phyloP scores from a whole-genome alignment of 2,329 filamentous ascomycete genomes.

The Alternaria triticina region DNA sequence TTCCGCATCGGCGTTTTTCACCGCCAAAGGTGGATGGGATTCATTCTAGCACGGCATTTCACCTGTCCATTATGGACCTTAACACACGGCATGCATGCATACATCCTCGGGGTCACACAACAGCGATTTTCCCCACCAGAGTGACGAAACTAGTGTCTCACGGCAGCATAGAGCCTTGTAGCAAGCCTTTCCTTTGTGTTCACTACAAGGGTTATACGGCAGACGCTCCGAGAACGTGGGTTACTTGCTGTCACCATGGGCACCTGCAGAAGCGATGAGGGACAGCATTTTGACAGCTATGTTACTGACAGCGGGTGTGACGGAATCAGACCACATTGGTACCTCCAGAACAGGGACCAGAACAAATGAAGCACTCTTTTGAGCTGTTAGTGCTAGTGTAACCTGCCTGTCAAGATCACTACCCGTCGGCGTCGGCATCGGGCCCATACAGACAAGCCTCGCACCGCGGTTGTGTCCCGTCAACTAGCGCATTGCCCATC shows the following conservation, averaged over 20 bases:
- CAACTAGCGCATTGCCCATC: slow-evolving; percentile 31
- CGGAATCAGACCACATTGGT: slow-evolving; percentile 36
- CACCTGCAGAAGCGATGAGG: slow-evolving; percentile 32
- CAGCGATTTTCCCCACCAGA: slow-evolving; percentile 25
- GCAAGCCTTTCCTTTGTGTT: slow-evolving; percentile 26
- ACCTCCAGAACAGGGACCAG: slow-evolving; percentile 16
- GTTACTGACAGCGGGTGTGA: slow-evolving; percentile 42
- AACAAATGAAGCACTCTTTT: slow-evolving; percentile 14
- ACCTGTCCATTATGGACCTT: slow-evolving; percentile 20
- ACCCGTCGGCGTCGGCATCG: slow-evolving; percentile 25
- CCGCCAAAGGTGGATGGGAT: slow-evolving; percentile 4
- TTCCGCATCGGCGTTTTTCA: slow-evolving; percentile 1
- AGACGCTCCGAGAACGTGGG: slow-evolving; percentile 36
- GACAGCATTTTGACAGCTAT: slow-evolving; percentile 41
- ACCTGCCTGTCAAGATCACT: slow-evolving; percentile 39
- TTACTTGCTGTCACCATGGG: slow-evolving; percentile 32
- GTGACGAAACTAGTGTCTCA: slow-evolving; percentile 40
- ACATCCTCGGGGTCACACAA: slow-evolving; percentile 36
- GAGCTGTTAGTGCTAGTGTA: slow-evolving; percentile 30
- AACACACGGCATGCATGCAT: slow-evolving; percentile 40
- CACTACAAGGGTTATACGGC: slow-evolving; percentile 25
- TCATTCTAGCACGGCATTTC: slow-evolving; percentile 13
- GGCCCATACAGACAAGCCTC: slow-evolving; percentile 13
- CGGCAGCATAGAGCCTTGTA: slow-evolving; percentile 27
- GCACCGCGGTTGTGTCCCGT: slow-evolving; percentile 30